Percentiles rank a stretch among this genome's conserved stretches.
Conservation (phyloP, 139 green algal species). For the Tetradesmus lagerheimii region DNA sequence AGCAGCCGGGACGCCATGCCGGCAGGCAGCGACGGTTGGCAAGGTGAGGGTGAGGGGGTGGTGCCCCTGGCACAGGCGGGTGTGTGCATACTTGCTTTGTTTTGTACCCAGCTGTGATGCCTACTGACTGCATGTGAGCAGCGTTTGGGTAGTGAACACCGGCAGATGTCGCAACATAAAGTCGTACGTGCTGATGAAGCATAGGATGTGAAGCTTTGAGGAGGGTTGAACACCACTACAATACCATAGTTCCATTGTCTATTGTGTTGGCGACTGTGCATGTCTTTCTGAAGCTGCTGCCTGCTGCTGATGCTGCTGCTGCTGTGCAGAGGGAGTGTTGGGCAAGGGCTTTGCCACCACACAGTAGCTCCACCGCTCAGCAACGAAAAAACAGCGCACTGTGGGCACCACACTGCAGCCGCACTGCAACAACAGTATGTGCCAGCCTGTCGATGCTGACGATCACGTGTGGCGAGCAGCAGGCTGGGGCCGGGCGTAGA, state of each 20-base stretch:
- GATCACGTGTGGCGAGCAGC: too few relatives aligned
- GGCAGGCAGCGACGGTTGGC: background rate
- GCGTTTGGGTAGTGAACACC: too few relatives aligned
- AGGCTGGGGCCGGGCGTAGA: too few relatives aligned
- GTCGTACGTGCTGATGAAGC: too few relatives aligned
- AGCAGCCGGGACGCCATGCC: background rate
- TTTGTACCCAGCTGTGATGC: background rate
- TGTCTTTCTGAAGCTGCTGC: background rate
- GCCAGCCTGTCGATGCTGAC: background rate
- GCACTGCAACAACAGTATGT: background rate
- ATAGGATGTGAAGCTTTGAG: too few relatives aligned
- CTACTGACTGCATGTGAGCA: background rate
- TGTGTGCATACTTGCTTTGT: background rate
- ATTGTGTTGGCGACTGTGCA: background rate
- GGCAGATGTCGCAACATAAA: too few relatives aligned
- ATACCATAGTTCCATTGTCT: too few relatives aligned
- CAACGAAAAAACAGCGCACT: background rate
- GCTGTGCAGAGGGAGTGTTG: background rate
- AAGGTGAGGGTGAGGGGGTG: constrained; percentile 36
- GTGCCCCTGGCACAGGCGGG: too few relatives aligned
- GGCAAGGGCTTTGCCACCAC: constrained; percentile 45
- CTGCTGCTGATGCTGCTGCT: constrained; percentile 23
- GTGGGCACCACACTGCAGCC: background rate
- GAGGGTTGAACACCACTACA: too few relatives aligned
- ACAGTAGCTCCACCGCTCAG: background rate